These are phyloP conservation scores for Microbotryum violaceum DNA, from an alignment of 1,284 basidiomycete species.

Conservation along the genomic window DNA sequence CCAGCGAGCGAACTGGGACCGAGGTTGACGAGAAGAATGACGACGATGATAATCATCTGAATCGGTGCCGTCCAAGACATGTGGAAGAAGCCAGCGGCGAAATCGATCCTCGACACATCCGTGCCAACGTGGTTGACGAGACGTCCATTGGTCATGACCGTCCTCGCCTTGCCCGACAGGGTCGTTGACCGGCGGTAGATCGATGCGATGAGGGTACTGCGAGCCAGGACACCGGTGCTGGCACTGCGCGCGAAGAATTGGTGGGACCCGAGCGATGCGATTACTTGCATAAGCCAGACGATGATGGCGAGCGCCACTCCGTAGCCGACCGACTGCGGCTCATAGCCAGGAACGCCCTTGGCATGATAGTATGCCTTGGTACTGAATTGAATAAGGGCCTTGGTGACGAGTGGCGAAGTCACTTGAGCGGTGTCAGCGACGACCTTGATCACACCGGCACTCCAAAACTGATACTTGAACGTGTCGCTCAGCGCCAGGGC, in stretches of 20 bases:
- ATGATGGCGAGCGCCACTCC: conserved; percentile 53
- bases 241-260: conserved; percentile 57
- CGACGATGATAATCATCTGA: conserved; percentile 59
- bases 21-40: conserved; percentile 60
- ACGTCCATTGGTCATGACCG: conserved; percentile 72
- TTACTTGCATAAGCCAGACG: conserved; percentile 61
- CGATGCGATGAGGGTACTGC: conserved; percentile 79
- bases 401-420: conserved; percentile 67
- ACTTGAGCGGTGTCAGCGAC: conserved; percentile 52
- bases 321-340: conserved; percentile 54
- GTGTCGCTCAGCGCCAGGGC: conserved; percentile 23
- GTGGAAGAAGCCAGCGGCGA: conserved; percentile 63
- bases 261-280: conserved; percentile 59
- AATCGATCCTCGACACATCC: conserved; percentile 84
- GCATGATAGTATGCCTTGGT: conserved; percentile 55
- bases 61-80: conserved; percentile 37
- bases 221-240: conserved; percentile 67
- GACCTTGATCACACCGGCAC: conserved; percentile 61
- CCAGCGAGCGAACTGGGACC: conserved; percentile 76
- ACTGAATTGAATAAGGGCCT: conserved; percentile 69
- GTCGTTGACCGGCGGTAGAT: conserved; percentile 74
- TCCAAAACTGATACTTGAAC: conserved; percentile 61
- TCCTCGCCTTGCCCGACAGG: conserved; percentile 72
- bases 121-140: conserved; percentile 90
- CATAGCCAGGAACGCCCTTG: conserved; percentile 46